A percentile compares a stretch with the other conserved stretches of the same genome.
Evolutionary conservation across 345 rosid genomes (phyloP).

Genomic region (Cardamine chenopodiifolia): DNA sequence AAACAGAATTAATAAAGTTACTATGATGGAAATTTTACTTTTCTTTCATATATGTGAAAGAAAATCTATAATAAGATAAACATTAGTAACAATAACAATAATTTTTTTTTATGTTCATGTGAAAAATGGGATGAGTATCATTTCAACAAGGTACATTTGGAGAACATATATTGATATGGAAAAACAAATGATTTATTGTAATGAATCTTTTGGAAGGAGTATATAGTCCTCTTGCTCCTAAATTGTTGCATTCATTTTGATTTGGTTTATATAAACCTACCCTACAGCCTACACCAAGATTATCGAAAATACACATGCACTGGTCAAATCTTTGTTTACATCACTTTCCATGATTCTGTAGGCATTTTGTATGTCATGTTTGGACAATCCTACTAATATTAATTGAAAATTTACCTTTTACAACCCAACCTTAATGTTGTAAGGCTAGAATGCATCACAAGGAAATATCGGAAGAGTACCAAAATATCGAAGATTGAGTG

Average conservation of each 20-base stretch:
- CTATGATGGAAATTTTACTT: neutral
- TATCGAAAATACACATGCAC: neutral
- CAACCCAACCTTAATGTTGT: too few species aligned
- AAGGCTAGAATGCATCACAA: too few species aligned
- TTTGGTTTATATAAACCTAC: neutral
- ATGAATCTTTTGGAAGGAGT: neutral
- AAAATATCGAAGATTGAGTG: constrained; percentile 9
- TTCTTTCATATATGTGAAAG: neutral
- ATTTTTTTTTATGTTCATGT: neutral
- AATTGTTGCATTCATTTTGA: neutral
- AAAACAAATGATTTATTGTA: neutral
- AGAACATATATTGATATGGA: neutral
- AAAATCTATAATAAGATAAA: neutral
- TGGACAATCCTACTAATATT: too few species aligned
- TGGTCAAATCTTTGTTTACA: neutral
- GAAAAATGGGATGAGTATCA: neutral
- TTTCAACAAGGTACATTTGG: neutral
- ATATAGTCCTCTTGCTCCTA: neutral
- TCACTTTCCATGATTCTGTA: neutral
- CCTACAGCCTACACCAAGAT: neutral
- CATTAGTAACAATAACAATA: neutral
- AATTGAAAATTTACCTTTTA: too few species aligned
- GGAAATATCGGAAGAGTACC: constrained; percentile 26
- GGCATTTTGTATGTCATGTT: neutral
- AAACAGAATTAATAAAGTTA: neutral